Base-by-base conservation (phyloP, 2,329 filamentous ascomycete species). In the Scedosporium dehoogii region DNA sequence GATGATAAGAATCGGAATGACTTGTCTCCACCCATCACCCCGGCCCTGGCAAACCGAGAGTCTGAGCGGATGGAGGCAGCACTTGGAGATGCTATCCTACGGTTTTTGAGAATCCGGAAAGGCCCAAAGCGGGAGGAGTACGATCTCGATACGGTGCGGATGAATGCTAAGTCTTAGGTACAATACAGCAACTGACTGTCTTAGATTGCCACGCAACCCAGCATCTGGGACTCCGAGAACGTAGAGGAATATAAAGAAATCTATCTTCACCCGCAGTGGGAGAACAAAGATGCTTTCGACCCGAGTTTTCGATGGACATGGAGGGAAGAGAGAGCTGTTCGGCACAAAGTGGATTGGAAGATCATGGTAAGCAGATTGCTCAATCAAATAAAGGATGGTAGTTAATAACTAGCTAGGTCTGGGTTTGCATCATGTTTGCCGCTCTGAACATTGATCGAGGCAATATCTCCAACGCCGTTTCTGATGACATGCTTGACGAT, bases 201-300 rank as follows among this genome's bases (percentile, higher is more conserved):
- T 7, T 57, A 74, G 71, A 65, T 71, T 57, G 72, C 73, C 18
- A 74, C 73, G 1, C 73, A 74, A 57, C 71, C 71, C 0, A 74
- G 73, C 38, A 73, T 74, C 2, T 74, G 73, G 72, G 73, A 74
- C 44, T 72, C 73, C 0, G 71, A 71, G 33, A 70, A 72, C 7
- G 41, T 74, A 16, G 73, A 74, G 51, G 68, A 73, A 44, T 73
- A 72, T 60, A 74, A 73, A 51, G 61, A 70, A 23, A 65, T 69
- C 2, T 74, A 74, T 27, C 73, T 74, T 4, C 73, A 74, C 44
- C 68, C 71, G 0, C 63, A 73, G 58, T 75, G 73, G 71, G 74
- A 75, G 67, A 76, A 76, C 58, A 67, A 65, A 63, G 56, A 63
- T 1, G 70, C 69, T 6, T 74, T 74, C 38, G 73, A 74, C 51